Evolutionary conservation across 495 filamentous ascomycete genomes (phyloP), one percentile per base, ranked within the genome.

Genomic region (Penicillium odoratum): DNA sequence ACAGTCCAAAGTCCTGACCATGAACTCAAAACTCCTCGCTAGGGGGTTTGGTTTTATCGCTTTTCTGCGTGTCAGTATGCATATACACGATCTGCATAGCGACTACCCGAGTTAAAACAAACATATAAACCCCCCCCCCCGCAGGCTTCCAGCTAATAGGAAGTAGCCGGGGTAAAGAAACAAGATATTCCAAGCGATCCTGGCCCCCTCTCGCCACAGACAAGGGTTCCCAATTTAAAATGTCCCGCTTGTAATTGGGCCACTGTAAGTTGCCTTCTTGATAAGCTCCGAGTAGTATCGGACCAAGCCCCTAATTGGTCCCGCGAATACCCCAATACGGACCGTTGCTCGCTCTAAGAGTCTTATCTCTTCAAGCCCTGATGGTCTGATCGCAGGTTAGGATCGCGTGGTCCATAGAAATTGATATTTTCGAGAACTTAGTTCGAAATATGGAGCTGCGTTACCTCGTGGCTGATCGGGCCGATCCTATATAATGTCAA

Each of bases 401-500:
- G 50, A 34, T 51, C 43, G 52, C 50, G 51, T 45, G 56, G 49
- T 25, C 49, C 47, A n/a, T 31, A 47, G 46, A 16, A 1, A 38
- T 26, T 28, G 48, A 38, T 28, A 28, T 29, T 54, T 58, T 53
- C 31, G 26, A 51, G 44, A 50, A 50, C 11, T 48, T 30, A 36
- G n/a, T 33, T 44, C n/a, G 38, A 30, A 42, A 44, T 25, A n/a
- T 53, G 34, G 29, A 4, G 25, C 31, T 30, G n/a, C 11, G 34
- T 51, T 36, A 28, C 26, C 51, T 53, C 38, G 38, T 42, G 38
- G 29, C 31, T 15, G 44, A n/a, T 28, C 44, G 13, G 18, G 11
- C 31, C 13, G 50, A 36, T 40, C 28, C 43, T 58, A 58, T 58
- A 62, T 62, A 57, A 57, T 45, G 40, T 51, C 46, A n/a, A 48